These are phyloP conservation scores for Solanum clarkiae DNA, from an alignment of 257 asterid species.

Conservation along the genomic window DNA sequence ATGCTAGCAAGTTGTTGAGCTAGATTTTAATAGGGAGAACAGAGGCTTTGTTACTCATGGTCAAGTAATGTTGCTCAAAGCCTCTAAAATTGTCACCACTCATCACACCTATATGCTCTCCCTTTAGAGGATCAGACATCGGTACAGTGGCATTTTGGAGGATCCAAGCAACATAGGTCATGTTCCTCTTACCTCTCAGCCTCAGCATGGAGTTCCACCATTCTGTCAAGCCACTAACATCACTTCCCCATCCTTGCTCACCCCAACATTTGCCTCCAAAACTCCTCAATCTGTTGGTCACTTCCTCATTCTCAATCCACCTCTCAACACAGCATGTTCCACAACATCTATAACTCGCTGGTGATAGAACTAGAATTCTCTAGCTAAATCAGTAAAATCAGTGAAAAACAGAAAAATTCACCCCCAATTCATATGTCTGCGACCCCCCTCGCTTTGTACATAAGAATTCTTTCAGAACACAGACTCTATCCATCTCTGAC, in stretches of 20 bases:
- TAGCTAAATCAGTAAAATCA: not conserved
- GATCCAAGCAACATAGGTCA: not conserved
- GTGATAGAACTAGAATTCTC: not conserved
- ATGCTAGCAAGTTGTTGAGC: not conserved
- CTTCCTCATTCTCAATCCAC: not conserved
- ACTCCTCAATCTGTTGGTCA: not conserved
- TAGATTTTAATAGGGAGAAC: not conserved
- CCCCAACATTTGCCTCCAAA: not conserved
- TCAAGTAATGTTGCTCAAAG: not conserved
- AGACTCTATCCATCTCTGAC: not conserved
- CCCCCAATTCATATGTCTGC: not conserved
- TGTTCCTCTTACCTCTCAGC: not conserved
- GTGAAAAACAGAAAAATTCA: not conserved
- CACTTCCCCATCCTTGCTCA: not conserved
- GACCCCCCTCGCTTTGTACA: not conserved
- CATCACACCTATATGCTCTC: not conserved
- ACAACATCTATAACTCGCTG: not conserved
- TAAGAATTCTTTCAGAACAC: not conserved
- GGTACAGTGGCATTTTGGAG: not conserved
- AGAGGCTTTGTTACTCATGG: not conserved
- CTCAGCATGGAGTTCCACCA: not conserved
- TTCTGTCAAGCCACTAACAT: not conserved
- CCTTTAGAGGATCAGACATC: not conserved
- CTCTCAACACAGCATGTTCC: not conserved
- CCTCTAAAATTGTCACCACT: not conserved